phyloP scores from a whole-genome alignment of 176 grass and related monocot species.

The Hordeum vulgare region DNA sequence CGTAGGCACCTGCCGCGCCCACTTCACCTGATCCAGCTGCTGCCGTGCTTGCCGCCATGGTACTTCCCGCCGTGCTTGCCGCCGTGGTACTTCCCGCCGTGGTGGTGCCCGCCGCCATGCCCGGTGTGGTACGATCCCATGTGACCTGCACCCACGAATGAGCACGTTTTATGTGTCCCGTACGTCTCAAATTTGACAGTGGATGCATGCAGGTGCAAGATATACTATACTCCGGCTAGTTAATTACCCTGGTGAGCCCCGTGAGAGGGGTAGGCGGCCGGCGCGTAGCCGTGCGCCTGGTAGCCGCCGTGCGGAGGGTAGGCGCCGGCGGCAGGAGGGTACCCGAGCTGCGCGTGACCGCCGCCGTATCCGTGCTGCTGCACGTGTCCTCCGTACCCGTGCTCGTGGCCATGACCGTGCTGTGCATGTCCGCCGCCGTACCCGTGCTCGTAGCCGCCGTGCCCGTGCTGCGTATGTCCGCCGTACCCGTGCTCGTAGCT shows the following conservation, averaged over 20 bases:
- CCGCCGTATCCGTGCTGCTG: background rate
- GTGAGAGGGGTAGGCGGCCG: constrained; percentile 28
- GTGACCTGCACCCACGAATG: constrained; percentile 4
- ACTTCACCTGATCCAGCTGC: constrained; percentile 17
- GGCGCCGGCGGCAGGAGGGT: constrained; percentile 13
- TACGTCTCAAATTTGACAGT: background rate
- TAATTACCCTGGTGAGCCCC: background rate
- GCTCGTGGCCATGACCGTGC: background rate
- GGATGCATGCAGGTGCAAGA: background rate
- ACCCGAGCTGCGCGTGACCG: background rate
- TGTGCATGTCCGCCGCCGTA: constrained; percentile 3
- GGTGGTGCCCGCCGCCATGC: background rate
- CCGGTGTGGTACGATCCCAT: constrained; percentile 30
- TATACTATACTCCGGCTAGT: background rate
- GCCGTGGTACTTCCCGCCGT: background rate
- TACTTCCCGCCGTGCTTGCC: constrained; percentile 25
- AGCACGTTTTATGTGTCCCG: background rate
- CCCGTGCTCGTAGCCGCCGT: background rate
- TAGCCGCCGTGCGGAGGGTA: constrained; percentile 22
- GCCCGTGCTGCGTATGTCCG: background rate
- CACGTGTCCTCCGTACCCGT: background rate
- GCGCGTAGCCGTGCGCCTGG: constrained; percentile 21
- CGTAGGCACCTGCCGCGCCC: background rate
- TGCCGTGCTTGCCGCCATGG: constrained; percentile 35
- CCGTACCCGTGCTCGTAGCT: background rate